A percentile compares a stretch with the other conserved stretches of the same genome.
Evolutionary conservation across 2,329 filamentous ascomycete species (phyloP).

Genomic region (Aspergillus sp.): DNA sequence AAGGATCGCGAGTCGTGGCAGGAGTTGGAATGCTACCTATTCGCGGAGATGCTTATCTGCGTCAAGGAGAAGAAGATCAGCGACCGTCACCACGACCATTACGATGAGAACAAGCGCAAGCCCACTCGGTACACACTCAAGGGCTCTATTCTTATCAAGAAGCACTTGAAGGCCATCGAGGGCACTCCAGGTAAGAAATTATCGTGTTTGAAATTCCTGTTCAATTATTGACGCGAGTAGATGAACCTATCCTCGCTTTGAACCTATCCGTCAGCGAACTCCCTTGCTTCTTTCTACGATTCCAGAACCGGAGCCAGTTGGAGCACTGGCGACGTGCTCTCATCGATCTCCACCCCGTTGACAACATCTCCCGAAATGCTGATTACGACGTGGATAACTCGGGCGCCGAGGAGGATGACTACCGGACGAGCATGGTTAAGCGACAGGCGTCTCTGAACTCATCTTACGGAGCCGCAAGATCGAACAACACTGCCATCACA

Average conservation of each 20-base stretch:
- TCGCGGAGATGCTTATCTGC: constrained; percentile 98
- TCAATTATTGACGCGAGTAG: constrained; percentile 28
- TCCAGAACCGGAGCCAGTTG: constrained; percentile 71
- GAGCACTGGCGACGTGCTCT: constrained; percentile 89
- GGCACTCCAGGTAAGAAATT: constrained; percentile 40
- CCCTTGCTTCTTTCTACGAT: constrained; percentile 89
- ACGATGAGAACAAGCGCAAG: constrained; percentile 61
- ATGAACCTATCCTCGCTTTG: constrained; percentile 81
- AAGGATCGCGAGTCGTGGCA: constrained; percentile 98
- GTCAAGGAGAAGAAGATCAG: constrained; percentile 90
- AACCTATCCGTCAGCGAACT: constrained; percentile 88
- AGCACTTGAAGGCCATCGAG: constrained; percentile 90
- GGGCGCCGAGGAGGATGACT: constrained; percentile 85
- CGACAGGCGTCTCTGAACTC: constrained; percentile 79
- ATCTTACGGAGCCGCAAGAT: constrained; percentile 74
- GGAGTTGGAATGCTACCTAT: constrained; percentile 93
- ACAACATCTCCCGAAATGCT: constrained; percentile 57
- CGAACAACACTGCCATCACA: constrained; percentile 80
- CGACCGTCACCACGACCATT: constrained; percentile 47
- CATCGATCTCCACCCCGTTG: constrained; percentile 72
- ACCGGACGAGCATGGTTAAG: constrained; percentile 55
- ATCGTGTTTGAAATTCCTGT: no score
- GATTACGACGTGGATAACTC: constrained; percentile 78
- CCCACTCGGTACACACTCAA: constrained; percentile 81
- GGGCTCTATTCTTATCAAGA: constrained; percentile 96